Conservation (phyloP, 177 flowering plant genomes). For the Vitis hybrid region DNA sequence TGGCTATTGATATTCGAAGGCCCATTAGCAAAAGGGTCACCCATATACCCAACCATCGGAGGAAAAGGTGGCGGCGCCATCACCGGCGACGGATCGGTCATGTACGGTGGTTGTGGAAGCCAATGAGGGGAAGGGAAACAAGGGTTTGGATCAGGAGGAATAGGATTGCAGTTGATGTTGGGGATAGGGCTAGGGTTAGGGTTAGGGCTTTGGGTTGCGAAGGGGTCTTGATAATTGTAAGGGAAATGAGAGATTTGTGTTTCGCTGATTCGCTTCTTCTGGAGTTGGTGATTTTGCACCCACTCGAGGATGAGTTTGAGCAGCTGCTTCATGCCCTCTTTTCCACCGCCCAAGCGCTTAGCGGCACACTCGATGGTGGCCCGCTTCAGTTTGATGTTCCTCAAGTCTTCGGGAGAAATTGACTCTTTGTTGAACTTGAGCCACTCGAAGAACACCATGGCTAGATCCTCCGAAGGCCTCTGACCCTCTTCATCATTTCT, state of each 20-base stretch:
- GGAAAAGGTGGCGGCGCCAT: constrained; percentile 16
- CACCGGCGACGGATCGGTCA: constrained; percentile 11
- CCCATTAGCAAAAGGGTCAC: constrained; percentile 29
- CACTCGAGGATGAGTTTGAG: constrained; percentile 85
- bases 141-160: constrained; percentile 18
- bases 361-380: constrained; percentile 91
- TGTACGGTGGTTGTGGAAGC: constrained; percentile 15
- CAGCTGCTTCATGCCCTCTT: constrained; percentile 78
- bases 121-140: constrained; percentile 24
- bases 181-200: constrained; percentile 12
- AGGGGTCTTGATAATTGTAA: constrained; percentile 21
- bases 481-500: constrained; percentile 2
- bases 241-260: constrained; percentile 7
- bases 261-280: constrained; percentile 37
- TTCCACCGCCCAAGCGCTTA: constrained; percentile 69
- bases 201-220: constrained; percentile 29
- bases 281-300: constrained; percentile 84
- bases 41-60: constrained; percentile 38
- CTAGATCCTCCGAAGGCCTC: constrained; percentile 56
- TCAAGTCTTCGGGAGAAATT: constrained; percentile 86
- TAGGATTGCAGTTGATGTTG: constrained; percentile 5
- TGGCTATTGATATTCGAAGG: constrained; percentile 8
- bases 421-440: constrained; percentile 76
- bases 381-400: constrained; percentile 72
- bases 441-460: constrained; percentile 89